Evolutionary conservation across 129 eudicot species (phyloP), one percentile per base, ranked within the genome.

Genomic region (Smallanthus sonchifolius): DNA sequence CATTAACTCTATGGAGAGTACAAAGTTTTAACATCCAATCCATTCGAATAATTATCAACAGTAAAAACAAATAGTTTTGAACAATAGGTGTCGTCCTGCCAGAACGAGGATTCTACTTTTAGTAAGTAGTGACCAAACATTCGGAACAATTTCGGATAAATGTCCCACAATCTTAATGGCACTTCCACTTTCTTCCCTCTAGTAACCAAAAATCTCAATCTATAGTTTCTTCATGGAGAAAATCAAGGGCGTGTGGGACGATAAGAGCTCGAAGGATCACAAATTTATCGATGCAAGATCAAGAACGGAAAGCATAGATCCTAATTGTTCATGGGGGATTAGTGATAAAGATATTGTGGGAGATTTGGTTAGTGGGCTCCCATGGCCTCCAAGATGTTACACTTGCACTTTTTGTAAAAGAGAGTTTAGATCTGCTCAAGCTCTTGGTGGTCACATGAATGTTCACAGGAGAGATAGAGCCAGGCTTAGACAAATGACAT

Each of bases 341-440:
- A 24, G 17, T 7, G 40, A 39, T 0, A 56, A 68, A 9, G 70
- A 68, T 65, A 34, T 38, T 45, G 0, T 51, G 10, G 75, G 47
- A 9, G 83, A 55, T 17, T 67, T 79, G 54, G 55, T 74, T 35
- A 76, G 77, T 72, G 85, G 83, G 42, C 84, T 84, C 10, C 52
- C 84, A 71, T 88, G 95, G 95, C 95, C 95, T 13, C 95, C 88
- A 75, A 89, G 91, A 77, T 80, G 84, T 48, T 89, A 89, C 84
- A 77, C 80, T 42, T 89, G 95, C 56, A 86, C 83, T 75, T 89
- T 89, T 56, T 89, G 95, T 66, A 86, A 86, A 20, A 86, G 91
- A 56, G 89, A 86, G 69, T 89, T 89, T 48, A 82, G 85, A 82
- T 86, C 91, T 38, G 95, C 95, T 65, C 95, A 89, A 72, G 95